Evolutionary conservation across 2,329 filamentous ascomycete species (phyloP).

Genomic region (Aspergillus nomiae): DNA sequence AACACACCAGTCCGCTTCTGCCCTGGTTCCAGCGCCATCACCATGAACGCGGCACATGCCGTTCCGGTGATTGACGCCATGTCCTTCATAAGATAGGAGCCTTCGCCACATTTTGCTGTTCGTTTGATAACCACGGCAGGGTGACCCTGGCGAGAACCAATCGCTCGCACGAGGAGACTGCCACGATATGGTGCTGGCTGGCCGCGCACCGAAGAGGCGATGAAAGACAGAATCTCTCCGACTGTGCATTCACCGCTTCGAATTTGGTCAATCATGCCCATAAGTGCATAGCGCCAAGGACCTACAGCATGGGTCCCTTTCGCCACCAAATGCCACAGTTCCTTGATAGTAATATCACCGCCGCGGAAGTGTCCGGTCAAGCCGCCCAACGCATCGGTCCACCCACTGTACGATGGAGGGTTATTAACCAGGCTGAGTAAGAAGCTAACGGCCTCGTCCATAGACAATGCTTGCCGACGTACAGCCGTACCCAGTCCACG

Average conservation of each 20-base stretch:
- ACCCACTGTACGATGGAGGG: neutral
- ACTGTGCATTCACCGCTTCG: constrained; percentile 14
- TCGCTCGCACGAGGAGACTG: constrained; percentile 3
- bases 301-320: constrained; percentile 5
- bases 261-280: constrained; percentile 16
- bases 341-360: constrained; percentile 16
- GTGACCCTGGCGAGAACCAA: constrained; percentile 7
- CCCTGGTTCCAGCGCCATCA: neutral
- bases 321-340: constrained; percentile 11
- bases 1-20: neutral
- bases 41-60: neutral
- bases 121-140: constrained; percentile 7
- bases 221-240: constrained; percentile 14
- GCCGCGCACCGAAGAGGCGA: constrained; percentile 10
- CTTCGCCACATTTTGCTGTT: neutral
- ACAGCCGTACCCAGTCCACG: constrained; percentile 12
- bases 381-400: neutral
- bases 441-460: constrained; percentile 17
- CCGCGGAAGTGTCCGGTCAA: constrained; percentile 5
- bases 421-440: constrained; percentile 2
- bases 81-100: neutral
- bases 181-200: constrained; percentile 2
- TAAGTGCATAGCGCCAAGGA: constrained; percentile 16
- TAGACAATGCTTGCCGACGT: constrained; percentile 9
- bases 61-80: neutral